Evolutionary conservation across 2,329 filamentous ascomycete species (phyloP), one percentile per base, ranked within the genome.

Genomic region (Echinosphaeria canescens): DNA sequence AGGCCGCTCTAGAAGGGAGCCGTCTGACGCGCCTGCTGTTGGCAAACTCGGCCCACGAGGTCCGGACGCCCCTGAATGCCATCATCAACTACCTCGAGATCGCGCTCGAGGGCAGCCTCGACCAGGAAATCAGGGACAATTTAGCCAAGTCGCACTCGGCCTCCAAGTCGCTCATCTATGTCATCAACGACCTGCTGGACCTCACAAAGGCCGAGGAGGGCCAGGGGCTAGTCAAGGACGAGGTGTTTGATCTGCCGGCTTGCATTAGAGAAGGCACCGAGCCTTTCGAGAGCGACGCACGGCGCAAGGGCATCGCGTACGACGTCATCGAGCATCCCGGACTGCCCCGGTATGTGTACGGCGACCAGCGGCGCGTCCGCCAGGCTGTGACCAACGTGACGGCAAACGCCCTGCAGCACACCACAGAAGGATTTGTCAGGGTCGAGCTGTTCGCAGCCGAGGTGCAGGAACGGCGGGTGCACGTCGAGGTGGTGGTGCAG

Each of bases 61-160:
- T 92, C 7, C 72, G 84, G 26, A 92, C 82, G 1, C 82, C 82
- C 0, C 51, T 92, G 3, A 92, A 92, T 40, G 82, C 82, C 11
- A 91, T 92, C 39, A 90, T 92, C 47, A 92, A 92, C 38, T 92
- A 90, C 36, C 61, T 92, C 1, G 82, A 92, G 38, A 91, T 92
- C 34, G 82, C 82, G 0, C 51, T 92, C 2, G 82, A 92, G 48
- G 80, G 81, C 0, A 53, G 58, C 0, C 53, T 92, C 3, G 82
- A 91, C 34, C 54, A 66, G 11, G 82, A 91, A 41, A 91, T 79
- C 0, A 59, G 84, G 13, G 82, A 92, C 5, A 90, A 88, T 32
- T 53, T 92, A 5, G 62, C 75, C 1, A 75, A 71, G 36, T 91
- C 82, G 1, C 79, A 92, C 42, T 90, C 81, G 1, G 82, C 82